Evolutionary conservation across 1,284 basidiomycete genomes (phyloP).

Genomic region (Inonotus hispidus): DNA sequence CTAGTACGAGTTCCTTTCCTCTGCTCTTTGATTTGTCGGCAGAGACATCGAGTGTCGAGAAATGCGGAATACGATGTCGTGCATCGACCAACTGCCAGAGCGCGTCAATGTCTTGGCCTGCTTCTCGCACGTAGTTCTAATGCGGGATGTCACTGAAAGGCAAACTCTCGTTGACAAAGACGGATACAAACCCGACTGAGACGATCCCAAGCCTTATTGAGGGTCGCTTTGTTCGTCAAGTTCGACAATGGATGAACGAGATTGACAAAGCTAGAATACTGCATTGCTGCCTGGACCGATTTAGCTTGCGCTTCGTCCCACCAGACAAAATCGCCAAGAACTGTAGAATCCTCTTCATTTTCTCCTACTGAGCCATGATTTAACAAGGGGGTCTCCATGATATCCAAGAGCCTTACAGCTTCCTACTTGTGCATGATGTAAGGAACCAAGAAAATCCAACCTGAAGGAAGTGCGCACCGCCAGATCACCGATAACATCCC

Average conservation of each 20-base stretch:
- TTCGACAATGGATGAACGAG: conserved; percentile 53
- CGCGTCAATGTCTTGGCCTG: conserved; percentile 49
- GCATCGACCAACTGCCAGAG: conserved; percentile 61
- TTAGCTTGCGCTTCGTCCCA: conserved; percentile 64
- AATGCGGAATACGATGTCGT: conserved; percentile 32
- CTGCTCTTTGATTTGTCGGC: conserved; percentile 27
- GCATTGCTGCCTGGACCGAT: conserved; percentile 50
- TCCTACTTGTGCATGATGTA: conserved; percentile 6
- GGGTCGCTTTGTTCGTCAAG: conserved; percentile 41
- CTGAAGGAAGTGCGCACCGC: conserved; percentile 41
- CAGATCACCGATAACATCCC: conserved; percentile 73
- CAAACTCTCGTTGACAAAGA: not conserved
- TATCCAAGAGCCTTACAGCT: conserved; percentile 13
- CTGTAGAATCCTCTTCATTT: conserved; percentile 42
- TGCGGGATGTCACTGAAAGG: not conserved
- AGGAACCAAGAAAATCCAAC: not conserved
- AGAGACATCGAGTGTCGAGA: conserved; percentile 57
- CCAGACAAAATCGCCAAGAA: conserved; percentile 37
- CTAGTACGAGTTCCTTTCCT: conserved; percentile 8
- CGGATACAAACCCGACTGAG: conserved; percentile 49
- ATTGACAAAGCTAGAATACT: conserved; percentile 46
- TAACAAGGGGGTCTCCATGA: conserved; percentile 15
- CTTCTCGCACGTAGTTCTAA: conserved; percentile 53
- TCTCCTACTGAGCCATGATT: conserved; percentile 40
- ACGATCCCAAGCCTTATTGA: conserved; percentile 59